phyloP scores from a whole-genome alignment of 2,329 filamentous ascomycete genomes.

The Aspergillus sp. region DNA sequence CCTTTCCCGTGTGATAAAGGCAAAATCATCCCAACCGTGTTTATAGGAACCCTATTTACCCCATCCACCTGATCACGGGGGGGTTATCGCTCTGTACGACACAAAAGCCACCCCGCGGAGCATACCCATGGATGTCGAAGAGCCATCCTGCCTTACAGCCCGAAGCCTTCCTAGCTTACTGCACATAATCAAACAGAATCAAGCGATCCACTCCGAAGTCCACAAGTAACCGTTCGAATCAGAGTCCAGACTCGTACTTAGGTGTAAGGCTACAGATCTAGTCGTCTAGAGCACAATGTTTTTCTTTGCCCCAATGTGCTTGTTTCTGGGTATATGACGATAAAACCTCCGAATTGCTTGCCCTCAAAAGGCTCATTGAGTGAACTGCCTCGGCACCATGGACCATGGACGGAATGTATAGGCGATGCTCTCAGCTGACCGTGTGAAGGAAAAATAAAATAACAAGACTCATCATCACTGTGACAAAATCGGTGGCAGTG shows the following conservation, averaged over 20 bases:
- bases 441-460: too few relatives aligned
- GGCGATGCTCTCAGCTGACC: too few relatives aligned
- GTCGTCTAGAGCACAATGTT: too few relatives aligned
- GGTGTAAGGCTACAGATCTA: too few relatives aligned
- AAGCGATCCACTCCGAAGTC: neutral
- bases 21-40: slow-evolving; percentile 5
- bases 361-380: too few relatives aligned
- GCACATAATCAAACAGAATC: neutral
- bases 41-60: slow-evolving; percentile 2
- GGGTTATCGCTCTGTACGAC: slow-evolving; percentile 1
- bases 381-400: too few relatives aligned
- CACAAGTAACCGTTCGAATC: neutral
- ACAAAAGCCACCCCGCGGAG: slow-evolving; percentile 1
- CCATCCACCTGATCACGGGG: neutral
- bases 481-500: neutral
- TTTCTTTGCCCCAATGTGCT: too few relatives aligned
- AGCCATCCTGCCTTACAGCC: slow-evolving; percentile 2
- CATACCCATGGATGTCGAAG: slow-evolving; percentile 1
- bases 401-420: too few relatives aligned
- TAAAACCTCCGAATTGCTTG: too few relatives aligned
- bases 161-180: neutral
- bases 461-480: too few relatives aligned
- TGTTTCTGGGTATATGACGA: too few relatives aligned
- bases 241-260: too few relatives aligned
- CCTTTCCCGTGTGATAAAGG: slow-evolving; percentile 5